Evolutionary conservation across 768 basidiomycete species (phyloP).

Genomic region (Hydnum rufescens): DNA sequence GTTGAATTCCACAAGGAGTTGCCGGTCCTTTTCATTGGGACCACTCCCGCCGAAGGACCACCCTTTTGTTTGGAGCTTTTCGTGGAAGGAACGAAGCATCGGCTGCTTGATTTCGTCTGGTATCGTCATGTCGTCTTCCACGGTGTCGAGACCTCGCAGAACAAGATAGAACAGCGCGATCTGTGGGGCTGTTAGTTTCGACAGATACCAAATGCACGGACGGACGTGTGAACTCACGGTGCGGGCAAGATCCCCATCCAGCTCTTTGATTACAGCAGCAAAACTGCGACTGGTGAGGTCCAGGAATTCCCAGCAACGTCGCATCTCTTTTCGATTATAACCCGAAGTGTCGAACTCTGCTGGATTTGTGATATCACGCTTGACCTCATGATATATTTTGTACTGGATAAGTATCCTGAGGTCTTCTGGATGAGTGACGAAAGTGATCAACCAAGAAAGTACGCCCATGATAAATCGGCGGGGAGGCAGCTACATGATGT

Average conservation of each 20-base stretch:
- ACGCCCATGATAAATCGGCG: conserved; percentile 39
- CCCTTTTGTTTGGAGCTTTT: conserved; percentile 56
- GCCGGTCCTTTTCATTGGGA: conserved; percentile 72
- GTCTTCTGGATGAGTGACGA: conserved; percentile 65
- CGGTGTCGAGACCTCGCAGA: conserved; percentile 83
- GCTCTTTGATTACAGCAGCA: conserved; percentile 81
- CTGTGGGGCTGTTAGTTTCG: conserved; percentile 23
- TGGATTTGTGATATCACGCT: conserved; percentile 61
- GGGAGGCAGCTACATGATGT: neutral
- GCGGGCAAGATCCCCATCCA: conserved; percentile 86
- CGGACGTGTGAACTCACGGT: conserved; percentile 37
- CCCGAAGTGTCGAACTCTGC: conserved; percentile 62
- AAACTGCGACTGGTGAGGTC: conserved; percentile 83
- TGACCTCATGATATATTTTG: conserved; percentile 59
- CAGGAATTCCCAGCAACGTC: conserved; percentile 73
- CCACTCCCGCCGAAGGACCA: conserved; percentile 75
- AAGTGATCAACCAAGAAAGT: conserved; percentile 40
- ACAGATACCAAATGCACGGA: conserved; percentile 1
- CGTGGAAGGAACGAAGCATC: conserved; percentile 62
- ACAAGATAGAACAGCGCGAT: conserved; percentile 91
- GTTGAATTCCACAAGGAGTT: conserved; percentile 68
- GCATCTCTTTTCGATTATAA: conserved; percentile 76
- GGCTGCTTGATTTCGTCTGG: conserved; percentile 73
- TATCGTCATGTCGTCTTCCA: conserved; percentile 97
- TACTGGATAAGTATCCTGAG: conserved; percentile 70